Evolutionary conservation across 148 eudicot species (phyloP).

Genomic region (Fagopyrum tataricum): DNA sequence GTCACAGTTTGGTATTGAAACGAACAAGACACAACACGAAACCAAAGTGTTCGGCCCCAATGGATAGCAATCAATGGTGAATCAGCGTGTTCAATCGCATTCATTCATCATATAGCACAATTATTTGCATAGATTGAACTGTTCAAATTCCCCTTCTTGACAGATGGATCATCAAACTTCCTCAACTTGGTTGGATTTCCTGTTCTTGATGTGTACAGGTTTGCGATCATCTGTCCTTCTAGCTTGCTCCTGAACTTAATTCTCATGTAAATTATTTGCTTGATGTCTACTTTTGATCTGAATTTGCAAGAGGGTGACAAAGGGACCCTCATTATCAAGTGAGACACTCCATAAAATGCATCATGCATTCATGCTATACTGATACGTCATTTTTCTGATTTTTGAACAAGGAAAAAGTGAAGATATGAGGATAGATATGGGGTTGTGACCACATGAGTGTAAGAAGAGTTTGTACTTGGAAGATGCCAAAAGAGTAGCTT

Average conservation of each 20-base stretch:
- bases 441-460: constrained; percentile 5
- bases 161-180: background rate
- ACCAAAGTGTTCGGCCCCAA: background rate
- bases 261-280: background rate
- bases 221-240: background rate
- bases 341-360: background rate
- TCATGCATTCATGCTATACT: background rate
- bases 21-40: background rate
- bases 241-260: background rate
- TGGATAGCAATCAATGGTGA: background rate
- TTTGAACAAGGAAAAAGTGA: background rate
- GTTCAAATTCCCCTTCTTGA: background rate
- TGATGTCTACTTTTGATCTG: background rate
- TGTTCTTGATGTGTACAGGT: background rate
- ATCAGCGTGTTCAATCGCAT: background rate
- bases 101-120: background rate
- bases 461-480: background rate
- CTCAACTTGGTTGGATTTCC: background rate
- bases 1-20: background rate
- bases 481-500: constrained; percentile 2
- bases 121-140: background rate
- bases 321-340: background rate
- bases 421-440: background rate
- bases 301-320: background rate
- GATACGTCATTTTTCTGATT: background rate